These are phyloP conservation scores for Cryptosporidium meleagridis DNA, from an alignment of 169 alveolate genomes.

Conservation along the genomic window DNA sequence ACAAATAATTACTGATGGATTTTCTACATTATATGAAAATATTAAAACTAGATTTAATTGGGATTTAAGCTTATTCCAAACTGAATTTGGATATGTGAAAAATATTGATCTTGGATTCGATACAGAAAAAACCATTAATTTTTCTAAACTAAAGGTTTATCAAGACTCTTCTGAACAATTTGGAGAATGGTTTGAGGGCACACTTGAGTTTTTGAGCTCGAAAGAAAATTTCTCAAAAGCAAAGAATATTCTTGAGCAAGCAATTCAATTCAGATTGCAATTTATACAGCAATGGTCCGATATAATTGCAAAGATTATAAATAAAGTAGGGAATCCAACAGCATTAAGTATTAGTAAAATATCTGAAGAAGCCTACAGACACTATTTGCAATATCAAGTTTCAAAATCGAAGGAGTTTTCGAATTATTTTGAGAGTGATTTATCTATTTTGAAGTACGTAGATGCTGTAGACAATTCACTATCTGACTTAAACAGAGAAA, in stretches of 20 bases:
- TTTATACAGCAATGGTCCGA: slow-evolving; percentile 62
- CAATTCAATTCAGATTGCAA: slow-evolving; percentile 38
- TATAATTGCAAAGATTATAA: slow-evolving; percentile 7
- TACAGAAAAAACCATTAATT: slow-evolving; percentile 15
- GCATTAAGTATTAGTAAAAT: slow-evolving; percentile 31
- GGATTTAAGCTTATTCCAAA: slow-evolving; percentile 21
- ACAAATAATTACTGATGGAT: not conserved
- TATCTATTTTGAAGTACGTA: slow-evolving; percentile 19
- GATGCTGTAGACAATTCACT: slow-evolving; percentile 13
- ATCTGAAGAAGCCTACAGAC: slow-evolving; percentile 24
- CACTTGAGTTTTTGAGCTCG: slow-evolving; percentile 26
- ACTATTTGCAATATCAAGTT: slow-evolving; percentile 31
- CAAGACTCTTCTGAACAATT: not conserved
- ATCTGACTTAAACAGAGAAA: slow-evolving; percentile 28
- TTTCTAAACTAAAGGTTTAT: slow-evolving; percentile 8
- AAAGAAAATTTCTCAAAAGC: not conserved
- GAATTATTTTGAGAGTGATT: slow-evolving; percentile 30
- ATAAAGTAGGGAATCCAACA: slow-evolving; percentile 41
- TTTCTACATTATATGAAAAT: slow-evolving; percentile 22
- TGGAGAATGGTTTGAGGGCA: slow-evolving; percentile 36
- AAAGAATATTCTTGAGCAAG: slow-evolving; percentile 33
- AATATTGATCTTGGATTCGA: slow-evolving; percentile 2
- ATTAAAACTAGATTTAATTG: slow-evolving; percentile 41
- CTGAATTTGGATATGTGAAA: slow-evolving; percentile 52
- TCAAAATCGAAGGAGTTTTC: slow-evolving; percentile 2